phyloP scores from a whole-genome alignment of 2,329 filamentous ascomycete species.

The Akanthomyces lecanii region DNA sequence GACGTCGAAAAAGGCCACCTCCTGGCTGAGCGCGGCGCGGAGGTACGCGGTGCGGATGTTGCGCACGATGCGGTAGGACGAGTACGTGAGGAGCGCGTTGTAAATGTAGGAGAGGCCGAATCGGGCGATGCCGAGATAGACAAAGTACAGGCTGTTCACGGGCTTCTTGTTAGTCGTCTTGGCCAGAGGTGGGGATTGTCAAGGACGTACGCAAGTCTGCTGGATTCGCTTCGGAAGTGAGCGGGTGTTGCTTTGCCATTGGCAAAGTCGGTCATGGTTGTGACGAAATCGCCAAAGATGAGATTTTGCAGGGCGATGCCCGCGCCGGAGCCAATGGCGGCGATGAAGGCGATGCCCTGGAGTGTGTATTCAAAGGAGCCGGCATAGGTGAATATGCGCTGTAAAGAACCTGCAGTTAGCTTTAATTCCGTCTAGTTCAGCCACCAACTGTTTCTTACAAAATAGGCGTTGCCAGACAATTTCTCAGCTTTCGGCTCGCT shows the following conservation, averaged over 20 bases:
- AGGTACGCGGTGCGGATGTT: slow-evolving; percentile 47
- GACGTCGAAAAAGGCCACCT: slow-evolving; percentile 47
- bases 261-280: slow-evolving; percentile 32
- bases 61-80: slow-evolving; percentile 48
- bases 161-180: not conserved
- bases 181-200: not conserved
- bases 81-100: slow-evolving; percentile 42
- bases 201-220: slow-evolving; percentile 28
- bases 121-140: slow-evolving; percentile 54
- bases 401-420: not conserved
- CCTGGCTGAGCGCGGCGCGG: slow-evolving; percentile 45
- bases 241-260: slow-evolving; percentile 23
- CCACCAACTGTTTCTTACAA: not conserved
- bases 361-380: slow-evolving; percentile 17
- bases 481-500: not conserved
- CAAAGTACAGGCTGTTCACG: slow-evolving; percentile 46
- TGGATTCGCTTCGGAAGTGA: slow-evolving; percentile 29
- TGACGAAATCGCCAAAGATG: slow-evolving; percentile 37
- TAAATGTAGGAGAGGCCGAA: slow-evolving; percentile 47
- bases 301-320: slow-evolving; percentile 36
- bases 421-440: not conserved
- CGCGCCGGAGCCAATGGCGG: slow-evolving; percentile 34
- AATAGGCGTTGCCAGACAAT: slow-evolving; percentile 8
- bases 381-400: slow-evolving; percentile 20
- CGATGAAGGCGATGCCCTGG: slow-evolving; percentile 23